phyloP scores from a whole-genome alignment of 352 stramenopile genomes.

The Plasmopara halstedii region DNA sequence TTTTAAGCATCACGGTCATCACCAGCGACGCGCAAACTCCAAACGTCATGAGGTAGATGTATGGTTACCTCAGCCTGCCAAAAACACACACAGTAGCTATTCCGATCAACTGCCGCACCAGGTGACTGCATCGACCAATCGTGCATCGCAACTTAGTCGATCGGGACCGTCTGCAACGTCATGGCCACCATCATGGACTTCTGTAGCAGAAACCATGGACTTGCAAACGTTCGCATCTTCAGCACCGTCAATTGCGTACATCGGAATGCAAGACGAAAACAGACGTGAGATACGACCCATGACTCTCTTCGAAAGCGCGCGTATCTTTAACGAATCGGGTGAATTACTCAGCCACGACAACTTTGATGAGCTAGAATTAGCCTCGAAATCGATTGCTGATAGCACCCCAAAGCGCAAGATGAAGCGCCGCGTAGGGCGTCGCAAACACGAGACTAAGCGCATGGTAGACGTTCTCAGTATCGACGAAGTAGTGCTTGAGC shows the following conservation, averaged over 20 bases:
- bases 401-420: slow-evolving; percentile 31
- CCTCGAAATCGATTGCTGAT: slow-evolving; percentile 26
- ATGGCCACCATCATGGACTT: slow-evolving; percentile 34
- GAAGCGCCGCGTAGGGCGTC: slow-evolving; percentile 58
- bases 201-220: slow-evolving; percentile 23
- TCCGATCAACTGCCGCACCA: slow-evolving; percentile 21
- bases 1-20: slow-evolving; percentile 34
- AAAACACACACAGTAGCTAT: slow-evolving; percentile 29
- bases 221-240: slow-evolving; percentile 30
- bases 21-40: slow-evolving; percentile 23
- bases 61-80: slow-evolving; percentile 21
- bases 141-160: slow-evolving; percentile 24
- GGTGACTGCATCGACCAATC: background rate
- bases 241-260: slow-evolving; percentile 28
- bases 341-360: slow-evolving; percentile 64
- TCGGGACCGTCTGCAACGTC: slow-evolving; percentile 45
- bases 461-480: slow-evolving; percentile 28
- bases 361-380: slow-evolving; percentile 56
- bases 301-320: slow-evolving; percentile 74
- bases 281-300: slow-evolving; percentile 49
- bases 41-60: slow-evolving; percentile 33
- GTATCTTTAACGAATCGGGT: slow-evolving; percentile 70
- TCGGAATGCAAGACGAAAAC: slow-evolving; percentile 22
- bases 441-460: slow-evolving; percentile 46
- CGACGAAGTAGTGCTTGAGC: slow-evolving; percentile 68